Percentiles rank a stretch among this genome's conserved stretches.
Conservation (phyloP, 257 asterid species). For the Craterostigma plantagineum region DNA sequence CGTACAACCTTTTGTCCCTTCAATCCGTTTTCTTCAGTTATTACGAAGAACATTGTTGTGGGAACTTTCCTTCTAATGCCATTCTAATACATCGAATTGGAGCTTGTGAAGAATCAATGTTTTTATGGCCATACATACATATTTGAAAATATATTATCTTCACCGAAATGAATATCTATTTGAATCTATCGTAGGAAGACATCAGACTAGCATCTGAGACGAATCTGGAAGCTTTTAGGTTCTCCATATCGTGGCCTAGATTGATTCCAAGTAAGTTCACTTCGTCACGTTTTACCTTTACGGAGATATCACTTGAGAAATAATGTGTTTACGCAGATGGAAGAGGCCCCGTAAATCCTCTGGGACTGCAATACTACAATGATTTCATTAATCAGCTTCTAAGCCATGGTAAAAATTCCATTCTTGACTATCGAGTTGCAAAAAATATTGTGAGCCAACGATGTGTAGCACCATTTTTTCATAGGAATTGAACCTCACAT, state of each 20-base stretch:
- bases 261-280: constrained; percentile 23
- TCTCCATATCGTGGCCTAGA: constrained; percentile 31
- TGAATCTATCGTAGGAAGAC: constrained; percentile 15
- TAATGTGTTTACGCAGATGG: constrained; percentile 6
- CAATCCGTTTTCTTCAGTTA: background rate
- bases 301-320: too few species aligned
- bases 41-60: background rate
- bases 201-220: constrained; percentile 17
- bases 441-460: too few species aligned
- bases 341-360: background rate
- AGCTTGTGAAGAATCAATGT: background rate
- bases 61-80: too few species aligned
- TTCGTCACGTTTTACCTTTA: background rate
- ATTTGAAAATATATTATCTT: background rate
- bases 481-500: constrained; percentile 48
- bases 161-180: background rate
- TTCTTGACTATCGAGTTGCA: constrained; percentile 3
- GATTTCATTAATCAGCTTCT: constrained; percentile 1
- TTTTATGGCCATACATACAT: background rate
- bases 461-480: too few species aligned
- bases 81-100: too few species aligned
- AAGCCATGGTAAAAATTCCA: constrained; percentile 2
- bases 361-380: constrained; percentile 1
- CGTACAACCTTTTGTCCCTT: background rate
- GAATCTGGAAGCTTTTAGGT: constrained; percentile 19